Evolutionary conservation across 2,329 filamentous ascomycete genomes (phyloP), one percentile per base, ranked within the genome.

Genomic region (Botrytis paeoniae): DNA sequence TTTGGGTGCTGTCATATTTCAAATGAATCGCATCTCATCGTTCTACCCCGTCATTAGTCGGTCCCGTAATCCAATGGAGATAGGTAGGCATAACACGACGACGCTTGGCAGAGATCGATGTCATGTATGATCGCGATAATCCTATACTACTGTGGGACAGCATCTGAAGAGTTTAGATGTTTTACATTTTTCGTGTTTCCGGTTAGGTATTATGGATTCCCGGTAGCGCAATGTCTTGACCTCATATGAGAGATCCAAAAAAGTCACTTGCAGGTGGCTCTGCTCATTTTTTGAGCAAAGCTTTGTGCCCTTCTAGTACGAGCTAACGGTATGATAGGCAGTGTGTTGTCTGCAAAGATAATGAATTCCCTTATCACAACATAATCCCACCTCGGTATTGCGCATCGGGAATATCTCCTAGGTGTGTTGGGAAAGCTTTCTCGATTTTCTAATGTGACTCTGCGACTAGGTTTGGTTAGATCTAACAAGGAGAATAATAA

Each of bases 161-260:
- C 12, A n/a, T 54, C 12, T n/a, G 48, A 54, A 54, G 45, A 48
- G 22, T 48, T 48, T 9, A 4, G 0, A 54, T 8, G 7, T 16
- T n/a, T n/a, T 12, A n/a, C 5, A n/a, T 54, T 1, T n/a, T n/a
- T n/a, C 0, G 25, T n/a, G 25, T 3, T n/a, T 0, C 2, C 25
- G 48, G 25, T n/a, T 3, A 48, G 45, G 0, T 48, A 48, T n/a
- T 16, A n/a, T 54, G 9, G 25, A 0, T 54, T 54, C 25, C 25
- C 25, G 1, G 25, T 20, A 48, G 20, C 8, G 20, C 45, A 22
- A 25, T 48, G 4, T 22, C 45, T 48, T 48, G 7, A 3, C 45
- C 1, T 48, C 45, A 48, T 48, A 22, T 22, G 8, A 48, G 8
- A 48, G 20, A 4, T 48, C 1, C 20, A 48, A 22, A 22, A 48